Conservation (phyloP, 352 stramenopile species). For the Phytophthora palmivora region DNA sequence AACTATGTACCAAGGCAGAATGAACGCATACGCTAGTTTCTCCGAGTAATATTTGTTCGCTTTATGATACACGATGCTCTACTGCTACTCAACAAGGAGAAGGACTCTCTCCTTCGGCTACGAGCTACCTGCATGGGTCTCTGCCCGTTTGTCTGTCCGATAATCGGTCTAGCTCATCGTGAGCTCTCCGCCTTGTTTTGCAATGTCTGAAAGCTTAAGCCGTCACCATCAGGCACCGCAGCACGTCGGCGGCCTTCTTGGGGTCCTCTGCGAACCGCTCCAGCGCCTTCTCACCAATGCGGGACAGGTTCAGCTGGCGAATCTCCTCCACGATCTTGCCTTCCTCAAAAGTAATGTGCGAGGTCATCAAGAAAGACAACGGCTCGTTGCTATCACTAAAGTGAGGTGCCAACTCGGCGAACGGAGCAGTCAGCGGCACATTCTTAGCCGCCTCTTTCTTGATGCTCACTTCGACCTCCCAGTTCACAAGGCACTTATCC, state of each 20-base stretch:
- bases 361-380: slow-evolving; percentile 77
- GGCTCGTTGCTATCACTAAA: slow-evolving; percentile 53
- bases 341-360: slow-evolving; percentile 83
- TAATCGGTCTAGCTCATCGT: slow-evolving; percentile 35
- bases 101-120: slow-evolving; percentile 30
- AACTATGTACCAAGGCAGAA: too few relatives aligned
- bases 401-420: slow-evolving; percentile 61
- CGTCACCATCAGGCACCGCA: slow-evolving; percentile 52
- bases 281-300: slow-evolving; percentile 60
- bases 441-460: slow-evolving; percentile 57
- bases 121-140: slow-evolving; percentile 33
- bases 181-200: slow-evolving; percentile 15
- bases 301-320: slow-evolving; percentile 73
- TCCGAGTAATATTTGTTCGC: slow-evolving; percentile 37
- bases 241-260: slow-evolving; percentile 59
- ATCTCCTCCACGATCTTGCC: slow-evolving; percentile 84
- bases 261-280: slow-evolving; percentile 62
- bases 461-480: slow-evolving; percentile 70
- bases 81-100: slow-evolving; percentile 49
- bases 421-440: slow-evolving; percentile 69
- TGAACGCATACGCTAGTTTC: slow-evolving; percentile 15
- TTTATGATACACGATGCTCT: slow-evolving; percentile 53
- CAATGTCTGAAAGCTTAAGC: slow-evolving; percentile 27
- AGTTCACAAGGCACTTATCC: slow-evolving; percentile 82
- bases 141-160: slow-evolving; percentile 34